phyloP scores from a whole-genome alignment of 177 flowering plant genomes.

The Viscum album region DNA sequence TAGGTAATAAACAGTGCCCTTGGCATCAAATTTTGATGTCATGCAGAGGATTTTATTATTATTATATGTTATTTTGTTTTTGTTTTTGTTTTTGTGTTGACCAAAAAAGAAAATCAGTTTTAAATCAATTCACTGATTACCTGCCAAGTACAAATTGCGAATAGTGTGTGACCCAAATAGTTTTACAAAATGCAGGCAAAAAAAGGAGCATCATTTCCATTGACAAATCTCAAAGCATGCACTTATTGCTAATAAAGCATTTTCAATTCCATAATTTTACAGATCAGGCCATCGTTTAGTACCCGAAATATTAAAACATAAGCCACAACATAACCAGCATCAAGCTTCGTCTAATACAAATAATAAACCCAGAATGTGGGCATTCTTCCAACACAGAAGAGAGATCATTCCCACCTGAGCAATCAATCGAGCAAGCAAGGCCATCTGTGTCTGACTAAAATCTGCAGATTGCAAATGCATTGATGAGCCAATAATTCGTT shows the following conservation, averaged over 20 bases:
- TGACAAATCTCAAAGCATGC: background rate
- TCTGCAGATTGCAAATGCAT: slow-evolving; percentile 28
- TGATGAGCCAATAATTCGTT: slow-evolving; percentile 49
- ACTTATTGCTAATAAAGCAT: background rate
- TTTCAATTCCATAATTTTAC: background rate
- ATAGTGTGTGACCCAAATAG: background rate
- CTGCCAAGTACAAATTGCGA: background rate
- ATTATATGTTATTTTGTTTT: too few relatives aligned
- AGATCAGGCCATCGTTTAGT: background rate
- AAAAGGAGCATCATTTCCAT: background rate
- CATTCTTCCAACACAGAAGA: slow-evolving; percentile 1
- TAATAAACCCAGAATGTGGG: background rate
- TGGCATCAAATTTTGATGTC: too few relatives aligned
- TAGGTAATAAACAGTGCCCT: too few relatives aligned
- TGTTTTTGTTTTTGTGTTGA: too few relatives aligned
- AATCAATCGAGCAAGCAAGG: slow-evolving; percentile 72
- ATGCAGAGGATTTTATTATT: too few relatives aligned
- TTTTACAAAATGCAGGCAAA: background rate
- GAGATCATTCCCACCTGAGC: slow-evolving; percentile 47
- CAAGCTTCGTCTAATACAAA: background rate
- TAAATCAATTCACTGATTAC: background rate
- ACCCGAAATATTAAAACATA: background rate
- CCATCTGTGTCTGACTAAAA: slow-evolving; percentile 42
- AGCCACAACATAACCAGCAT: background rate
- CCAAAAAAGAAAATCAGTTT: too few relatives aligned